Base-by-base conservation (phyloP, 306 rosid genomes). In the Vigna unguiculata region DNA sequence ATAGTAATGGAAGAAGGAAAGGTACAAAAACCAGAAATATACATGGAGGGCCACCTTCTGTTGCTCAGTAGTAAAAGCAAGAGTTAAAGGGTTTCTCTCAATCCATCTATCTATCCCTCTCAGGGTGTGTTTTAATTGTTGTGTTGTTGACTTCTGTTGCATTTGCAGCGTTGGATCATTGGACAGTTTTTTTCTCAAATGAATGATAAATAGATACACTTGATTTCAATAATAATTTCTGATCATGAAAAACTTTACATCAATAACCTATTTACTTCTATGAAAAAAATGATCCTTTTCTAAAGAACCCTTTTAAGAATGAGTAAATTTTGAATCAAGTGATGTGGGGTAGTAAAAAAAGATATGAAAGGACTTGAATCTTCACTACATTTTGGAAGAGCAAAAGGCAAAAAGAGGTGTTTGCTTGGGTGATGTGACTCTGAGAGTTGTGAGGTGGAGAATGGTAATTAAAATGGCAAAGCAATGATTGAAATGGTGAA, bases 91-190 rank as follows among this genome's bases (percentile, higher is more conserved):
- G 69, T 75, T 19, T 71, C 46, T 40, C 51, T 65, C 71, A 36
- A 49, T 64, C 24, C 16, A 16, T 64, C 19, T 21, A 54, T 74
- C 79, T 75, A 69, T 75, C 81, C 59, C 58, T 59, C 15, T 80
- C 71, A 51, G 52, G 16, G 13, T 69, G 52, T 71, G 82, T 71
- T 67, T 67, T 48, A 47, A 74, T 69, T 74, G 76, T 78, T 53
- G 76, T 75, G 72, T 58, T 79, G 88, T 85, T 85, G 86, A 74
- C 88, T 82, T 85, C 6, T 71, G 68, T 58, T 85, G 75, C 76
- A 78, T 71, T 72, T 55, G 69, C 78, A 46, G 19, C 21, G 54
- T 41, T 78, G 30, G 9, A 75, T 75, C 25, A 45, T 24, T 41
- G 47, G 9, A 38, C 9, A 9, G 45, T 40, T 9, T 9, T 40